These are phyloP conservation scores for Ceratocystis cacaofunesta DNA, from an alignment of 2,329 filamentous ascomycete genomes.

Conservation along the genomic window DNA sequence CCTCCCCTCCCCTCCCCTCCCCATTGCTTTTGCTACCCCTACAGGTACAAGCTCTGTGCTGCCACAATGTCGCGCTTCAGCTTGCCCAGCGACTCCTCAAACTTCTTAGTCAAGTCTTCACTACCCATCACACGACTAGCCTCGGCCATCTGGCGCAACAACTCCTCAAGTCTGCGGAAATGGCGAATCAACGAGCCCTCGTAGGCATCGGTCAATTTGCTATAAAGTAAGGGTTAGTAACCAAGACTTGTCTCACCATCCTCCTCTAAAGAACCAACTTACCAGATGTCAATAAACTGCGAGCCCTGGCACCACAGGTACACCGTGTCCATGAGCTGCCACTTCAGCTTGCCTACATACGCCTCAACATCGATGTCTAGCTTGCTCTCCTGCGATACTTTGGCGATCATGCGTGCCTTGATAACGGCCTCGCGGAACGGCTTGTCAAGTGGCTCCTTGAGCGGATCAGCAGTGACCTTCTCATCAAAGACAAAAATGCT, in stretches of 20 bases:
- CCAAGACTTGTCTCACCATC: neutral
- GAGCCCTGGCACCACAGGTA: conserved; percentile 81
- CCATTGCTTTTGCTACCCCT: conserved; percentile 22
- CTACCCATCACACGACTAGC: conserved; percentile 97
- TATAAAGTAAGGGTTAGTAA: conserved; percentile 27
- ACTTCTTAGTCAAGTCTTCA: conserved; percentile 82
- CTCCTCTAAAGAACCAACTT: conserved; percentile 29
- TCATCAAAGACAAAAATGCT: conserved; percentile 97
- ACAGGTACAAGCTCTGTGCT: conserved; percentile 84
- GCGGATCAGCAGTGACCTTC: conserved; percentile 62
- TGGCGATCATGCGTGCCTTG: conserved; percentile 77
- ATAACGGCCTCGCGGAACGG: conserved; percentile 74
- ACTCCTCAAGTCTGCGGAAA: conserved; percentile 87
- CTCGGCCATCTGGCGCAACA: conserved; percentile 87
- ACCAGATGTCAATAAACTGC: conserved; percentile 90
- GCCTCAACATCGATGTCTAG: conserved; percentile 88
- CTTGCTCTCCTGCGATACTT: conserved; percentile 90
- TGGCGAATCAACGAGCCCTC: conserved; percentile 92
- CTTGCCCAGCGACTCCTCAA: conserved; percentile 71
- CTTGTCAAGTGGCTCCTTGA: conserved; percentile 75
- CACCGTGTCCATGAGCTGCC: conserved; percentile 93
- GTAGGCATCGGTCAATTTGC: conserved; percentile 98
- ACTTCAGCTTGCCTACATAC: conserved; percentile 79
- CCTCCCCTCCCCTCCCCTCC: neutral
- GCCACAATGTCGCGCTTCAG: conserved; percentile 89